Conservation (phyloP, 352 stramenopile species). For the Hyaloperonospora brassicae region DNA sequence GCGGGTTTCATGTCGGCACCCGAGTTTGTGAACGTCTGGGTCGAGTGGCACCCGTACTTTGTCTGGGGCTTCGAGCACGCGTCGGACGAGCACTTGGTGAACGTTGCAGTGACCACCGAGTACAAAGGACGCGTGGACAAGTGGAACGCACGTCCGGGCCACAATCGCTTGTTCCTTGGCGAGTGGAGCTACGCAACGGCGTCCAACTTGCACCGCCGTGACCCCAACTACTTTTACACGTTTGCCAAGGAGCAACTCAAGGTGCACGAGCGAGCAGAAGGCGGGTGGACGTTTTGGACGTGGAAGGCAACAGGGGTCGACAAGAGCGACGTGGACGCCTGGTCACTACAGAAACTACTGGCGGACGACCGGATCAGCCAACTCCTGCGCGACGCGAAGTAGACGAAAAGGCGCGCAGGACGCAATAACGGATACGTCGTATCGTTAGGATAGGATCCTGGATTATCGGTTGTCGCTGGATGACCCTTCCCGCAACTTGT, state of each 20-base stretch:
- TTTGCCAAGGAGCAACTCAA: conserved; percentile 47
- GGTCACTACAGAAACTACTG: conserved; percentile 53
- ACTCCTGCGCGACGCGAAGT: conserved; percentile 4
- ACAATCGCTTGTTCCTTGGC: conserved; percentile 48
- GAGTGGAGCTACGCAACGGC: conserved; percentile 50
- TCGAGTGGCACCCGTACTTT: conserved; percentile 79
- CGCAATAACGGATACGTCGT: too few species aligned
- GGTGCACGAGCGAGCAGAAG: conserved; percentile 38
- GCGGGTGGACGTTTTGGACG: conserved; percentile 60
- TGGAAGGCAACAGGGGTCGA: conserved; percentile 43
- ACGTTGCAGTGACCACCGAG: conserved; percentile 23
- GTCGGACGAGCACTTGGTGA: conserved; percentile 41
- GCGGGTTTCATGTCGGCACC: conserved; percentile 44
- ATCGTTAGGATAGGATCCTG: too few species aligned
- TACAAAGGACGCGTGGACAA: conserved; percentile 25
- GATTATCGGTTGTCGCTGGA: too few species aligned
- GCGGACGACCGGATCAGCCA: conserved; percentile 22
- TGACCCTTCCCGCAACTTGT: too few species aligned
- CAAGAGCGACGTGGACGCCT: conserved; percentile 33
- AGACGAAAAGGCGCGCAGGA: too few species aligned
- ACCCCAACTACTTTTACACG: conserved; percentile 33
- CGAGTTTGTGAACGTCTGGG: conserved; percentile 63
- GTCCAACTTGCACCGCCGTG: conserved; percentile 38
- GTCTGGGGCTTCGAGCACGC: conserved; percentile 68
- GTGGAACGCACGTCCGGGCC: conserved; percentile 25